Conservation (phyloP, 768 basidiomycete genomes). For the Tulasnella sp. region DNA sequence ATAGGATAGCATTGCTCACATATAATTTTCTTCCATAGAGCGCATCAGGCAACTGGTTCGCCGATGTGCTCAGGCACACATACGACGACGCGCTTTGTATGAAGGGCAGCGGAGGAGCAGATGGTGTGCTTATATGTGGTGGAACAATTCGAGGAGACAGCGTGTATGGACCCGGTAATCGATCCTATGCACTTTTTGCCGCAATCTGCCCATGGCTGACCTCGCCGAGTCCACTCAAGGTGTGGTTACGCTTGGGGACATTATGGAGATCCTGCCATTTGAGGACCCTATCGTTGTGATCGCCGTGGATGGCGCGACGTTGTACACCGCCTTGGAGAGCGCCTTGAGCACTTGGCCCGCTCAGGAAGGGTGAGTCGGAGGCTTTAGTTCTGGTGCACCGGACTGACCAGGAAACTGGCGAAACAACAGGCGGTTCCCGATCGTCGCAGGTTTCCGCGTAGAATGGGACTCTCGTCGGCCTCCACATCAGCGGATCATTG, state of each 20-base stretch:
- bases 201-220: background rate
- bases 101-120: conserved; percentile 60
- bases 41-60: conserved; percentile 74
- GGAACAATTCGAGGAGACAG: conserved; percentile 86
- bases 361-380: conserved; percentile 74
- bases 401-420: background rate
- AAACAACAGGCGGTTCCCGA: conserved; percentile 75
- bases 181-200: background rate
- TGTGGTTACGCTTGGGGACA: conserved; percentile 74
- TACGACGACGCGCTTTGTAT: conserved; percentile 68
- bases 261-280: conserved; percentile 85
- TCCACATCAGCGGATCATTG: conserved; percentile 67
- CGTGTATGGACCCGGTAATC: conserved; percentile 72
- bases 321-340: conserved; percentile 77
- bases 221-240: conserved; percentile 43
- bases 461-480: conserved; percentile 79
- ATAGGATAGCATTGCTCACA: background rate
- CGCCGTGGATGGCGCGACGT: conserved; percentile 69
- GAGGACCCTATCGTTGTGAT: conserved; percentile 80
- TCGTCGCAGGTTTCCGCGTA: conserved; percentile 78
- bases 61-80: conserved; percentile 76
- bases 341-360: conserved; percentile 76
- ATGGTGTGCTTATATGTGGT: conserved; percentile 76
- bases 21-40: conserved; percentile 45
- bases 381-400: background rate